Conservation (phyloP, 2,329 filamentous ascomycete genomes). For the Ramularia endophylla region DNA sequence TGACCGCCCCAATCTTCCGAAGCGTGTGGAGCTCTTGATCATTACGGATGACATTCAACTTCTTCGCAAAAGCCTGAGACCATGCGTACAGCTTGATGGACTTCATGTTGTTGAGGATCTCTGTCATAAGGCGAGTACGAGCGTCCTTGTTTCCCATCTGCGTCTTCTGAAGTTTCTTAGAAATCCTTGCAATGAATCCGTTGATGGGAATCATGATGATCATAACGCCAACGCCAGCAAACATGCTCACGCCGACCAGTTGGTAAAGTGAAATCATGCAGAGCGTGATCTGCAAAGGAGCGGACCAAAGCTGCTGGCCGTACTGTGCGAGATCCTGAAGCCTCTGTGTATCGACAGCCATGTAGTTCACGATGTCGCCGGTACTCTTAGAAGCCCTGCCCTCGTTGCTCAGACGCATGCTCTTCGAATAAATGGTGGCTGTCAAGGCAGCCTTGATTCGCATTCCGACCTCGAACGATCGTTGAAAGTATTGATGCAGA, state of each 20-base stretch:
- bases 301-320: constrained; percentile 91
- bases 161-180: constrained; percentile 89
- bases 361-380: constrained; percentile 98
- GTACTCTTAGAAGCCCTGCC: constrained; percentile 83
- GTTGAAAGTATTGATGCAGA: constrained; percentile 96
- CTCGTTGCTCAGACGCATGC: constrained; percentile 85
- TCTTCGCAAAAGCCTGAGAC: constrained; percentile 96
- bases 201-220: constrained; percentile 96
- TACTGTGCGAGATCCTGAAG: constrained; percentile 94
- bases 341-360: constrained; percentile 96
- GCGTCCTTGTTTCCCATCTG: constrained; percentile 99
- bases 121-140: constrained; percentile 86
- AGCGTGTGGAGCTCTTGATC: constrained; percentile 93
- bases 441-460: constrained; percentile 87
- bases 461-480: constrained; percentile 94
- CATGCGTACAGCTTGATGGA: constrained; percentile 97
- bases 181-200: constrained; percentile 81
- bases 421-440: constrained; percentile 88
- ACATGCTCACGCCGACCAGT: constrained; percentile 90
- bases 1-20: constrained; percentile 89
- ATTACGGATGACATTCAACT: constrained; percentile 92
- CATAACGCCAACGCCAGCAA: constrained; percentile 93
- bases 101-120: constrained; percentile 99
- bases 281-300: constrained; percentile 90
- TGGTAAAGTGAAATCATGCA: constrained; percentile 97